phyloP scores from a whole-genome alignment of 2,329 filamentous ascomycete species.

The Tolypocladium ophioglossoides region DNA sequence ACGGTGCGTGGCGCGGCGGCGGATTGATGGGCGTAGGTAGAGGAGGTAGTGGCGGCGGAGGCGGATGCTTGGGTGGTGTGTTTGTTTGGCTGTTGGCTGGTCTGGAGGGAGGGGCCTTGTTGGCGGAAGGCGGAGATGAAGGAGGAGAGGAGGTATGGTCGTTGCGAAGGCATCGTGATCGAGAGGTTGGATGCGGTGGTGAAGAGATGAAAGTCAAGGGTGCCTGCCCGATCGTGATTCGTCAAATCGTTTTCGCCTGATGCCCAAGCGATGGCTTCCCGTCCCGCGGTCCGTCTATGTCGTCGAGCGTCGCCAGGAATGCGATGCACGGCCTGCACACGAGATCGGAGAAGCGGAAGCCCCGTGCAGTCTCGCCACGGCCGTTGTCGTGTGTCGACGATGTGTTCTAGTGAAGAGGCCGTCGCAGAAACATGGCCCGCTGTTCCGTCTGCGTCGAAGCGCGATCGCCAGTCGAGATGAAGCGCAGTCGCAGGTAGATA shows the following conservation, averaged over 20 bases:
- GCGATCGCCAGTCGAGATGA: background rate
- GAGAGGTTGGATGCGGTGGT: background rate
- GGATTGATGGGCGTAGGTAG: conserved; percentile 11
- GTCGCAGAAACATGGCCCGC: background rate
- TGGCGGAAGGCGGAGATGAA: conserved; percentile 46
- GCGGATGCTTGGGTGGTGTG: conserved; percentile 17
- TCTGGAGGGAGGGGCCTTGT: conserved; percentile 26
- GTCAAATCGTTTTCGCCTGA: background rate
- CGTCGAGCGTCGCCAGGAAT: background rate
- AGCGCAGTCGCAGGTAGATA: background rate
- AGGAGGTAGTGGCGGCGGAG: conserved; percentile 15
- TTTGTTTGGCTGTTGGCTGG: conserved; percentile 25
- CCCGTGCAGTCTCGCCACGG: background rate
- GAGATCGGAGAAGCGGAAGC: background rate
- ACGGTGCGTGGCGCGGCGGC: conserved; percentile 10
- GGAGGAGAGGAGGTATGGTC: conserved; percentile 45
- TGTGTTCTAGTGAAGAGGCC: background rate
- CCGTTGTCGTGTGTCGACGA: background rate
- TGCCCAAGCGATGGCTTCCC: background rate
- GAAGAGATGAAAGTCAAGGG: background rate
- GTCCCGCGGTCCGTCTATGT: background rate
- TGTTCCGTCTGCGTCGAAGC: background rate
- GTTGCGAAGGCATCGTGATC: conserved; percentile 37
- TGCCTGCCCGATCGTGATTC: background rate
- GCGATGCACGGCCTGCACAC: background rate